A percentile compares a stretch with the other conserved stretches of the same genome.
Evolutionary conservation across 768 basidiomycete genomes (phyloP).

Genomic region (Auricularia sp.): DNA sequence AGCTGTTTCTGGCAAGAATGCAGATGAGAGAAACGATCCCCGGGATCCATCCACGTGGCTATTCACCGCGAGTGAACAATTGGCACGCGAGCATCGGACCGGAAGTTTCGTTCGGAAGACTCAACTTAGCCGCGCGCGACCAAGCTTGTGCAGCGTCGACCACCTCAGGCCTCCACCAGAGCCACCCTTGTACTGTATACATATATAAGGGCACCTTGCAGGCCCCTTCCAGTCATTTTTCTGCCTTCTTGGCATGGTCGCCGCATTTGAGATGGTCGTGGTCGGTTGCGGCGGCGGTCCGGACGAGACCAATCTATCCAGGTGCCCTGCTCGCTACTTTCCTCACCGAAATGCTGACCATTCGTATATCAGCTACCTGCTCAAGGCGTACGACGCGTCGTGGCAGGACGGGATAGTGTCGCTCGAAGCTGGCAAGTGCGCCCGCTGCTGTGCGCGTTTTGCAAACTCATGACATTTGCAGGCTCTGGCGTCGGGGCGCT

Average conservation of each 20-base stretch:
- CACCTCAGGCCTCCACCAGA: not conserved
- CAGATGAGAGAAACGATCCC: not conserved
- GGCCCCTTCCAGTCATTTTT: not conserved
- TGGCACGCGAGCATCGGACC: not conserved
- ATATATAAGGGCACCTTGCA: not conserved
- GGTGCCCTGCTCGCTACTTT: too few species aligned
- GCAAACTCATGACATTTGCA: slow-evolving; percentile 18
- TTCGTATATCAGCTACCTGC: slow-evolving; percentile 53
- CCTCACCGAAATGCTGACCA: too few species aligned
- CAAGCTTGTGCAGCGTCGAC: not conserved
- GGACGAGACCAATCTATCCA: slow-evolving; percentile 66
- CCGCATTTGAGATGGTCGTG: slow-evolving; percentile 61
- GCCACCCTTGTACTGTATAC: not conserved
- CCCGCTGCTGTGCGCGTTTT: not conserved
- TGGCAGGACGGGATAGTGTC: slow-evolving; percentile 81
- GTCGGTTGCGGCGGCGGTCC: slow-evolving; percentile 86
- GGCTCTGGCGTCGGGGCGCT: slow-evolving; percentile 85
- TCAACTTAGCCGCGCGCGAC: not conserved
- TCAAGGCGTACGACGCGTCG: slow-evolving; percentile 53
- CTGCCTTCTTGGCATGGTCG: slow-evolving; percentile 20
- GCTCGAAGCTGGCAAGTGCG: slow-evolving; percentile 71
- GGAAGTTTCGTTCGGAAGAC: not conserved
- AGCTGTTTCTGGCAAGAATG: not conserved
- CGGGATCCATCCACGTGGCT: not conserved
- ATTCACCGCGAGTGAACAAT: too few species aligned